Percentiles rank a stretch among this genome's conserved stretches.
phyloP scores from a whole-genome alignment of 257 asterid genomes.

The Avicennia marina region DNA sequence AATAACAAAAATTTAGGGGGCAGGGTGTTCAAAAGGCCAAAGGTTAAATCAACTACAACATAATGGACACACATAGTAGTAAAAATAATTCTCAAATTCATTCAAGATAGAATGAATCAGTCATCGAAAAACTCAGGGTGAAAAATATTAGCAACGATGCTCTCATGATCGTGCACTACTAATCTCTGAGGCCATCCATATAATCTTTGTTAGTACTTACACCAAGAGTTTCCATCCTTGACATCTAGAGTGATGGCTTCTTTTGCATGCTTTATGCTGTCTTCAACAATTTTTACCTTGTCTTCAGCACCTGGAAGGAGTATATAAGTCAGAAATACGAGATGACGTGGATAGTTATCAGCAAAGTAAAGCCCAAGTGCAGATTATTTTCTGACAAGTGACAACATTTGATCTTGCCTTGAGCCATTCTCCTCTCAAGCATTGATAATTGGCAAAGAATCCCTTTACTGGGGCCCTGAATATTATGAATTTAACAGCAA shows the following conservation, averaged over 20 bases:
- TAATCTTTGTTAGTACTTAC: slow-evolving; percentile 35
- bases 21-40: not conserved
- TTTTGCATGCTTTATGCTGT: slow-evolving; percentile 84
- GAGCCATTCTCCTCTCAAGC: slow-evolving; percentile 92
- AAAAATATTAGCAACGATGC: not conserved
- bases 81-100: too few relatives aligned
- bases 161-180: not conserved
- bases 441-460: slow-evolving; percentile 90
- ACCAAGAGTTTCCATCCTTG: slow-evolving; percentile 93
- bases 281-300: slow-evolving; percentile 66
- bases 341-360: too few relatives aligned
- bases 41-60: slow-evolving; percentile 7
- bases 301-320: slow-evolving; percentile 66
- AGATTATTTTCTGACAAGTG: too few relatives aligned
- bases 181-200: not conserved
- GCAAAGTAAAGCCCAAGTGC: slow-evolving; percentile 7
- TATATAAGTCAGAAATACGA: slow-evolving; percentile 20
- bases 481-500: slow-evolving; percentile 8
- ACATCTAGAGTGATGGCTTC: slow-evolving; percentile 87
- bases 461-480: slow-evolving; percentile 75
- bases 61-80: too few relatives aligned
- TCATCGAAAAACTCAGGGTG: not conserved
- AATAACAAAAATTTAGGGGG: slow-evolving; percentile 1
- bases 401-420: slow-evolving; percentile 68
- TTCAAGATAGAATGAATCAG: slow-evolving; percentile 2